Evolutionary conservation across 2,329 filamentous ascomycete species (phyloP).

Genomic region (Metarhizium humberi): DNA sequence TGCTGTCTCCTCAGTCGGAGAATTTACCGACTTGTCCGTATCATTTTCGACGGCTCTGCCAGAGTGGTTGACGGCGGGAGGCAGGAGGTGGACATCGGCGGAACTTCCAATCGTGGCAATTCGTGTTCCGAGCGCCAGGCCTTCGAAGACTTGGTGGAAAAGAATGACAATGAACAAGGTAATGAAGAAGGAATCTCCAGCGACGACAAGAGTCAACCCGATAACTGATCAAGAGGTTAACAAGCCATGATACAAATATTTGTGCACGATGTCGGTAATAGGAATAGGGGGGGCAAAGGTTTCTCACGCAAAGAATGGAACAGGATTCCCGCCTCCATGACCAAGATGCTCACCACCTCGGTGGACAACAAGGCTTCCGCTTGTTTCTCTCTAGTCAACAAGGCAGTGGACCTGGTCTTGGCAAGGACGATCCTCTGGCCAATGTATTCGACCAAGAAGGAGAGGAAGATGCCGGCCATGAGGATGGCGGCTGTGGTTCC

Average conservation of each 20-base stretch:
- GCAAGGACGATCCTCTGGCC: slow-evolving; percentile 48
- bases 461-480: slow-evolving; percentile 65
- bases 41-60: slow-evolving; percentile 7
- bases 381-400: slow-evolving; percentile 15
- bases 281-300: neutral
- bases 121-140: slow-evolving; percentile 61
- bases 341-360: slow-evolving; percentile 51
- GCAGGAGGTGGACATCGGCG: slow-evolving; percentile 11
- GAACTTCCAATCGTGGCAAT: slow-evolving; percentile 49
- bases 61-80: slow-evolving; percentile 10
- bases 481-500: slow-evolving; percentile 59
- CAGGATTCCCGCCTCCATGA: slow-evolving; percentile 65
- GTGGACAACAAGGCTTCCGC: slow-evolving; percentile 20
- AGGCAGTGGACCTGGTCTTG: slow-evolving; percentile 19
- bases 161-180: slow-evolving; percentile 59
- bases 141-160: slow-evolving; percentile 74
- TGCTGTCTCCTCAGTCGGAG: slow-evolving; percentile 13
- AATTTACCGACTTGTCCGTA: slow-evolving; percentile 16
- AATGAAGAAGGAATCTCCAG: slow-evolving; percentile 45
- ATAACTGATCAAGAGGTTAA: slow-evolving; percentile 35
- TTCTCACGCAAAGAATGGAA: slow-evolving; percentile 61
- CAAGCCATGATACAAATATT: neutral
- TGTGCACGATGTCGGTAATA: neutral
- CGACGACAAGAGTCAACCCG: slow-evolving; percentile 53
- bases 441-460: slow-evolving; percentile 62